A percentile compares a stretch with the other conserved stretches of the same genome.
These are phyloP conservation scores for Oenanthe sinensis DNA, from an alignment of 129 eudicot species.

Conservation along the genomic window DNA sequence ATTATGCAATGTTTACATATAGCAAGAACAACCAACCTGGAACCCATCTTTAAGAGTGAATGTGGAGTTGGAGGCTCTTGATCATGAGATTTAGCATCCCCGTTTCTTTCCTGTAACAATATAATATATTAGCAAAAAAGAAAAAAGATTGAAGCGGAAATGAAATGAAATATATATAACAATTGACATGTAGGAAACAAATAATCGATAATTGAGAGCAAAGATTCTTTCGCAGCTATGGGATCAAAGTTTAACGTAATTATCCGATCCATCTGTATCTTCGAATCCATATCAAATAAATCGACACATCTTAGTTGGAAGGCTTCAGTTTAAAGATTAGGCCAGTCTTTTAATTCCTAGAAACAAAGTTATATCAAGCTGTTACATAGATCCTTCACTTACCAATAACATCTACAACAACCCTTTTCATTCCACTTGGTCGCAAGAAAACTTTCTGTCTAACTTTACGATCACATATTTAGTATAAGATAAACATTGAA, in stretches of 20 bases:
- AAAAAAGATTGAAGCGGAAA: not conserved
- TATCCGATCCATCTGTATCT: not conserved
- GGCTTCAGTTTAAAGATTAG: not conserved
- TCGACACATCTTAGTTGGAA: not conserved
- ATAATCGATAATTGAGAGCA: not conserved
- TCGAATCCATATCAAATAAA: not conserved
- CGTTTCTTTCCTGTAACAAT: slow-evolving; percentile 76
- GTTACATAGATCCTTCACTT: not conserved
- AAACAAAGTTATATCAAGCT: not conserved
- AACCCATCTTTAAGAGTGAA: slow-evolving; percentile 52
- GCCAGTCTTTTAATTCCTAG: not conserved
- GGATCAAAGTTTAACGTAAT: not conserved
- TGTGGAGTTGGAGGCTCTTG: slow-evolving; percentile 76
- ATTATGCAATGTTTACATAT: not conserved
- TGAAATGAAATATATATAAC: not conserved
- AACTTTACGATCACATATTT: not conserved
- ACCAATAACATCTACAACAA: not conserved
- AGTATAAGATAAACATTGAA: not conserved
- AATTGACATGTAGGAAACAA: not conserved
- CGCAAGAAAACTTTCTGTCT: not conserved
- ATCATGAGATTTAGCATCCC: slow-evolving; percentile 69
- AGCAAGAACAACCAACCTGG: slow-evolving; percentile 46
- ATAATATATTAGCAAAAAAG: not conserved
- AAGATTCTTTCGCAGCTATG: not conserved
- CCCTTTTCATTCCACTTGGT: slow-evolving; percentile 5